Evolutionary conservation across 495 filamentous ascomycete species (phyloP), one percentile per base, ranked within the genome.

Genomic region (Aspergillus saccharolyticus): DNA sequence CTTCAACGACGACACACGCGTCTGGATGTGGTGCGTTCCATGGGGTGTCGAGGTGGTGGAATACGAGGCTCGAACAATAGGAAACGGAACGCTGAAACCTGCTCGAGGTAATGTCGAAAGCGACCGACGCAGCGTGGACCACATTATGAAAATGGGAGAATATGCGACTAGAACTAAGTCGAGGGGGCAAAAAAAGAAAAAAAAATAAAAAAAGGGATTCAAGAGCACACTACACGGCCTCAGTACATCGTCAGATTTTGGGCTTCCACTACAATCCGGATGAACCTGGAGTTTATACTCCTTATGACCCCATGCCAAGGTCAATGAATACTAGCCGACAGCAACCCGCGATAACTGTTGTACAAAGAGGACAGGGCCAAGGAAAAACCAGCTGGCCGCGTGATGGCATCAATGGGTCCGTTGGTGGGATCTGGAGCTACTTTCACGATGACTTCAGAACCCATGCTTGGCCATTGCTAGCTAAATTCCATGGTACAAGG

Each of bases 371-470:
- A 46, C 2, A 65, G 28, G 49, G 51, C 51, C 28, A 47, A 51
- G 16, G 51, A 67, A 66, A 68, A 65, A 47, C 43, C 19, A 53
- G 47, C 55, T 42, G 59, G 18, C 46, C 67, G 67, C 64, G 64
- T 73, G 70, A 73, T 64, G n/a, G 24, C 61, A 55, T 44, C 43
- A 48, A 66, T 67, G 66, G 67, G 42, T 59, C 57, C 24, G 30
- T 49, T 54, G 45, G 48, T 24, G 15, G 45, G 44, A 46, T 60
- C 62, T 48, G 61, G 58, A 61, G 61, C 54, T 65, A 58, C 48
- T 63, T 67, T 71, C 60, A 66, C 70, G 61, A 67, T 70, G 65
- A 64, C 58, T 66, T 65, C 63, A 64, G 58, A 64, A 64, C 59
- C 70, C 57, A 67, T 61, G 60, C 63, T 55, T 53, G 42, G 49